Base-by-base conservation (phyloP, 768 basidiomycete species). In the Mycena polygramma region DNA sequence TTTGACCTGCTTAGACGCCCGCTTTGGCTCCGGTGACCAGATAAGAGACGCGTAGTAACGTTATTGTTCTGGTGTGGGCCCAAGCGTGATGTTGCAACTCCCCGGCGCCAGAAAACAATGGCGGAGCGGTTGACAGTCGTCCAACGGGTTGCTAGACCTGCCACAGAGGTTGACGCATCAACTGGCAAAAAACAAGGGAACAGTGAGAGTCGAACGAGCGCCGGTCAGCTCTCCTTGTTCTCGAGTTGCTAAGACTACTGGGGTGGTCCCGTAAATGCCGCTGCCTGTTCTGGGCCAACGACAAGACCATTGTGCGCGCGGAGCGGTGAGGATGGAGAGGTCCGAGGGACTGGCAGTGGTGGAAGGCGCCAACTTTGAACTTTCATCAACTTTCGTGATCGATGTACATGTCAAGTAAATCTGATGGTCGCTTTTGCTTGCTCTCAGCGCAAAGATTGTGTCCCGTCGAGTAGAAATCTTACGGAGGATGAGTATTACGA, bases 21-120 rank as follows among this genome's bases (percentile, higher is more conserved):
- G 22, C n/a, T 57, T 26, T 20, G 41, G 24, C 57, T 30, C 30
- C 30, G 30, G 30, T 30, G 53, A 55, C 54, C 55, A 57, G 58
- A 48, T 55, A 53, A 58, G 46, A 46, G 65, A 59, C 58, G 58
- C 66, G 49, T 60, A 68, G 66, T 54, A 43, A 63, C 54, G 60
- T 69, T 69, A 69, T 69, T 69, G 61, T 69, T 57, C 45, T 22
- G 13, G 36, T 26, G 37, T 45, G 57, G 55, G 46, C 48, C 36
- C 20, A 55, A 52, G 45, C 37, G 36, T 19, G 57, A 45, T 43
- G 39, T 54, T 54, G 46, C 46, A 26, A 22, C 39, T 45, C 39
- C 8, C 54, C 10, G n/a, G 24, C 22, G 30, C 26, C 19, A 39
- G 36, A 57, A 51, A 43, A 69, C 68, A 57, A 63, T 51, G 60